Evolutionary conservation across 2,329 filamentous ascomycete genomes (phyloP), one percentile per base, ranked within the genome.

Genomic region (Aspergillus quadricinctus): DNA sequence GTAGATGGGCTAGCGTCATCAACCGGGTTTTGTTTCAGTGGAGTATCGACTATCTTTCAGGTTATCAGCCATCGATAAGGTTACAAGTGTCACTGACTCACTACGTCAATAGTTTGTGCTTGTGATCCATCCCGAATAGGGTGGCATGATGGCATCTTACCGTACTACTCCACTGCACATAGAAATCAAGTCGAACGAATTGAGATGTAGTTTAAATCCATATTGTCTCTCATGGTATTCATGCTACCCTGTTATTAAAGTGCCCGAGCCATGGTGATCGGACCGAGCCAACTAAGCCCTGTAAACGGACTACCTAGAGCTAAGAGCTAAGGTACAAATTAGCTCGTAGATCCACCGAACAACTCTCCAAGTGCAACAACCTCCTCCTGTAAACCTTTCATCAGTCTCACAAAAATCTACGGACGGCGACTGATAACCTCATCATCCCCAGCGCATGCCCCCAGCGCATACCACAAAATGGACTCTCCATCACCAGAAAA

Each of bases 401-500:
- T 25, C 5, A 19, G 3, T 23, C 19, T 27, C 19, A 23, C 19
- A 37, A 11, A 2, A n/a, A 43, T 43, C 51, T 23, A 21, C 27
- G 4, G 40, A 17, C 48, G n/a, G 9, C 8, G 6, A 28, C 23
- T 23, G 28, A 1, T 40, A 29, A 10, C n/a, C 6, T 21, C n/a
- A 14, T 35, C 31, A 28, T 9, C 9, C 31, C 11, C 31, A 35
- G 25, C 3, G 17, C 6, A 14, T 25, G 19, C 10, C 27, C 29
- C 28, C 31, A 17, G 48, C 31, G 6, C 14, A 37, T 37, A 17
- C 14, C 21, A 46, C 29, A 55, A 23, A 40, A 74, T 74, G 71
- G 63, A 67, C 50, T 60, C 65, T 4, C 64, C 66, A 19, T 66
- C 66, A 4, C 61, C 66, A 8, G 60, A 63, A 45, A 58, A 65